Conservation (phyloP, 140 eudicot genomes). For the Anethum foeniculum region DNA sequence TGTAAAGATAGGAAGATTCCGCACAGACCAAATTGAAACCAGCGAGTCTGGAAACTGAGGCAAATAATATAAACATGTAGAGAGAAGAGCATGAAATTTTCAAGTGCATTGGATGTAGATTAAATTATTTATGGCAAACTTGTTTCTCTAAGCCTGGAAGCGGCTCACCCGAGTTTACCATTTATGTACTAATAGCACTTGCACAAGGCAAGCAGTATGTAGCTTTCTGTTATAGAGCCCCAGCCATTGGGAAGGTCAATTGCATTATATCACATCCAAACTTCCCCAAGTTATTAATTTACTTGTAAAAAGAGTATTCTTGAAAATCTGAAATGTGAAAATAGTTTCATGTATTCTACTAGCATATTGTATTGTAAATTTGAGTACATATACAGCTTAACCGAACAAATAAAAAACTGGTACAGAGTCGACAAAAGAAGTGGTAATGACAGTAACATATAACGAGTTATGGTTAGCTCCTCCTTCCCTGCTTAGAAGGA, state of each 20-base stretch:
- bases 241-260: neutral
- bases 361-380: neutral
- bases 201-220: neutral
- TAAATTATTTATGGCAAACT: neutral
- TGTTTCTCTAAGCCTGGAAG: neutral
- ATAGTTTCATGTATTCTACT: neutral
- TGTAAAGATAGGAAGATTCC: constrained; percentile 8
- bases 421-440: too few species aligned
- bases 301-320: neutral
- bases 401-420: neutral
- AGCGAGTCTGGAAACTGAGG: neutral
- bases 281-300: neutral
- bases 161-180: neutral
- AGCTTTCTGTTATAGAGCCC: constrained; percentile 4
- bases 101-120: neutral
- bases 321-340: neutral
- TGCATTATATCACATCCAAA: neutral
- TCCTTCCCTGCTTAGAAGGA: neutral
- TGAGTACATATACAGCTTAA: too few species aligned
- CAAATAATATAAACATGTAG: neutral
- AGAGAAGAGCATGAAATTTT: neutral
- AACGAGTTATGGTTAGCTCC: neutral
- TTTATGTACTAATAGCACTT: neutral
- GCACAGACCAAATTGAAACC: neutral
- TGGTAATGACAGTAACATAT: neutral